A percentile compares a stretch with the other conserved stretches of the same genome.
These are phyloP conservation scores for Teratosphaeria viscida DNA, from an alignment of 2,329 filamentous ascomycete genomes.

Conservation along the genomic window DNA sequence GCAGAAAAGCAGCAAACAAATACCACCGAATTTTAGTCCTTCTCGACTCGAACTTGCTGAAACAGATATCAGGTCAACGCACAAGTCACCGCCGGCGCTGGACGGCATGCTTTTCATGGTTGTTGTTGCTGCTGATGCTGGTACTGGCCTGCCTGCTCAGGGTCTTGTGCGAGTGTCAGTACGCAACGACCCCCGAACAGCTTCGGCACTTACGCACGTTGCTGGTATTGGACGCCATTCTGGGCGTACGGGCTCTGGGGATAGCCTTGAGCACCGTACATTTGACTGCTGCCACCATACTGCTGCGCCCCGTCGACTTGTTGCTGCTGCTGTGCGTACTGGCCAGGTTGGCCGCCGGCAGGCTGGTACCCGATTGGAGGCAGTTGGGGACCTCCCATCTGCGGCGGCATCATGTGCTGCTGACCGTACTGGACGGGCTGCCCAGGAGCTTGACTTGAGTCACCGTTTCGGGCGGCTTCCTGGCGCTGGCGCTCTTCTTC, in stretches of 20 bases:
- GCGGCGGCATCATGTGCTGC: constrained; percentile 34
- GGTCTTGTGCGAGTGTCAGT: constrained; percentile 13
- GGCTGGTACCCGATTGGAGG: constrained; percentile 43
- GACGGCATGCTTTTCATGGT: not conserved
- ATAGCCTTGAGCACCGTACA: constrained; percentile 39
- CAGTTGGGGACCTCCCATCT: constrained; percentile 37
- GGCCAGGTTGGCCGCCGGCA: constrained; percentile 34
- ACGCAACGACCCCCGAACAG: constrained; percentile 4
- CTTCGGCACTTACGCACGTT: constrained; percentile 21
- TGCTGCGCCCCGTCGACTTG: constrained; percentile 40
- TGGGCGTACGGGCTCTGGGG: constrained; percentile 41
- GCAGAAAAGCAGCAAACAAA: constrained; percentile 3
- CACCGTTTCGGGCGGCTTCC: constrained; percentile 46
- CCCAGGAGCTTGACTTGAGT: constrained; percentile 38
- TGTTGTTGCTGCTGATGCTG: constrained; percentile 12
- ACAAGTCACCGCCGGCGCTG: not conserved
- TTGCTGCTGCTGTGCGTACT: constrained; percentile 37
- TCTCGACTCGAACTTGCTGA: not conserved
- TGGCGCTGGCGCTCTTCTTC: constrained; percentile 75
- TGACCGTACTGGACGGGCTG: constrained; percentile 36
- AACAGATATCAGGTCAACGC: not conserved
- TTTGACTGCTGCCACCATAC: constrained; percentile 33
- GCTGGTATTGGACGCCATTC: constrained; percentile 38
- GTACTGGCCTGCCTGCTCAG: constrained; percentile 10
- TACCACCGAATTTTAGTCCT: not conserved